Evolutionary conservation across 2,329 filamentous ascomycete genomes (phyloP).

Genomic region (Neofusicoccum laricinum): DNA sequence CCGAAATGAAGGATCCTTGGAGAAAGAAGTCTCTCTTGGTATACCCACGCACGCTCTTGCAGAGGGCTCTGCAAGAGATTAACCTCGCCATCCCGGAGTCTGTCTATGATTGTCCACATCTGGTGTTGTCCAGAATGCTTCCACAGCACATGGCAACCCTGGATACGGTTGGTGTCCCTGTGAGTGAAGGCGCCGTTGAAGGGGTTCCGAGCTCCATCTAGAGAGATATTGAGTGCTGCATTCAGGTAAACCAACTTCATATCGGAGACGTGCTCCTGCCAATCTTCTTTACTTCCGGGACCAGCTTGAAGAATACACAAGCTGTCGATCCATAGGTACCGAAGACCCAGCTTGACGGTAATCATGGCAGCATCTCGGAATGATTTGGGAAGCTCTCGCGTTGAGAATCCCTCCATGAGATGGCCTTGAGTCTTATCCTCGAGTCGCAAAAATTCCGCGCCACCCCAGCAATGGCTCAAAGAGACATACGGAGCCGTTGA

Average conservation of each 20-base stretch:
- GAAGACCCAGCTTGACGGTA: background rate
- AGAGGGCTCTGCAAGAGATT: background rate
- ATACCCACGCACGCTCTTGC: background rate
- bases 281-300: background rate
- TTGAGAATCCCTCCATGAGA: background rate
- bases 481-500: background rate
- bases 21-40: background rate
- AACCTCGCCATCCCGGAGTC: background rate
- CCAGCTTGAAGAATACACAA: background rate
- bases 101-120: background rate
- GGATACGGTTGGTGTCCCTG: too few species aligned
- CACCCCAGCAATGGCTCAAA: slow-evolving; percentile 7
- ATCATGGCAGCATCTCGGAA: background rate
- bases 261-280: background rate
- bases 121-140: background rate
- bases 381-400: background rate
- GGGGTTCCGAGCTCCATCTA: background rate
- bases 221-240: background rate
- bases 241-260: background rate
- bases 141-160: background rate
- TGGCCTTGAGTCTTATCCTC: background rate
- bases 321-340: background rate
- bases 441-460: background rate
- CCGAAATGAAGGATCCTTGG: background rate
- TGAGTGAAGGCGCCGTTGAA: background rate